A percentile compares a stretch with the other conserved stretches of the same genome.
Conservation (phyloP, 768 basidiomycete genomes). For the Leccinum imitatum region DNA sequence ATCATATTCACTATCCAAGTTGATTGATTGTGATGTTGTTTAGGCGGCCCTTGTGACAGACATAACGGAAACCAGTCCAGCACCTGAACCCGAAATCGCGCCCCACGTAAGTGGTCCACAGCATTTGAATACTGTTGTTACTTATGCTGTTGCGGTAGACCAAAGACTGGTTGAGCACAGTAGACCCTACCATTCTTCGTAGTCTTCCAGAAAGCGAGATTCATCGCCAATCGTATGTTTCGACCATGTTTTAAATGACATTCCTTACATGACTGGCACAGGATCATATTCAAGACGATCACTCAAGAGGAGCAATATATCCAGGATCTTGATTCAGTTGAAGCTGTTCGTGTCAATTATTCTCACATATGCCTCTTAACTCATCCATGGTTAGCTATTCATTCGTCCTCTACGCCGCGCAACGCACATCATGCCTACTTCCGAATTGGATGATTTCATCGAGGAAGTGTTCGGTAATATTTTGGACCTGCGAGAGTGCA, state of each 20-base stretch:
- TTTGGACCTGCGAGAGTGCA: constrained; percentile 81
- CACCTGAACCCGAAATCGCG: constrained; percentile 28
- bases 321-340: constrained; percentile 82
- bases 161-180: constrained; percentile 52
- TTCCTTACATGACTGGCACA: constrained; percentile 16
- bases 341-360: constrained; percentile 46
- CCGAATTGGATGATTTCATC: constrained; percentile 77
- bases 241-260: not conserved
- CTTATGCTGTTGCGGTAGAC: constrained; percentile 24
- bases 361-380: constrained; percentile 34
- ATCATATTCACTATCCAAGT: not conserved
- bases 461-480: constrained; percentile 91
- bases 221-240: constrained; percentile 67
- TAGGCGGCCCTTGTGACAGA: constrained; percentile 28
- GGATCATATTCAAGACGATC: constrained; percentile 84
- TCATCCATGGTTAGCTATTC: constrained; percentile 43
- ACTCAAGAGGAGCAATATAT: constrained; percentile 87
- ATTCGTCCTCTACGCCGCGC: constrained; percentile 53
- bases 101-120: constrained; percentile 34
- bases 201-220: constrained; percentile 76
- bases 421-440: constrained; percentile 54
- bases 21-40: constrained; percentile 14
- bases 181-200: constrained; percentile 47
- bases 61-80: constrained; percentile 20
- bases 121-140: not conserved